phyloP scores from a whole-genome alignment of 2,329 filamentous ascomycete genomes.

The Exophiala calicioides region DNA sequence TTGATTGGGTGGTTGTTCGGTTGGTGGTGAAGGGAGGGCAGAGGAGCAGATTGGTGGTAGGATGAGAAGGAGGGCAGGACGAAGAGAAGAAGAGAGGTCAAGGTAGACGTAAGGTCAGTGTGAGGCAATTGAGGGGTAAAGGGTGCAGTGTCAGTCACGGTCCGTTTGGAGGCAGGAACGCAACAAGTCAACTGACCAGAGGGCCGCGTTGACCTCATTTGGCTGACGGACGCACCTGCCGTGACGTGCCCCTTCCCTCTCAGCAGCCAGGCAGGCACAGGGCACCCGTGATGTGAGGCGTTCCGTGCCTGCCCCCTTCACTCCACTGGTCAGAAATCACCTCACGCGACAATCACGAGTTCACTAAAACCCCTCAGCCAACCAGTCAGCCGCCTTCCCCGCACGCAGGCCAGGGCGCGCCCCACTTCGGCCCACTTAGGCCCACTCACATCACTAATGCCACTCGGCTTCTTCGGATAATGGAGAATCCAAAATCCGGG shows the following conservation, averaged over 20 bases:
- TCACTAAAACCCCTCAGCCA: too few species aligned
- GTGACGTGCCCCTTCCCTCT: too few species aligned
- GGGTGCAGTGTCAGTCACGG: neutral
- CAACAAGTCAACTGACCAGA: too few species aligned
- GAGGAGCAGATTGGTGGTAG: neutral
- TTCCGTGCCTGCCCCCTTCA: too few species aligned
- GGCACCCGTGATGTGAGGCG: too few species aligned
- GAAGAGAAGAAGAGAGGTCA: constrained; percentile 16
- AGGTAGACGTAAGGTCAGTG: neutral
- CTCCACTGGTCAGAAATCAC: too few species aligned
- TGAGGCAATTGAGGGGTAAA: constrained; percentile 26
- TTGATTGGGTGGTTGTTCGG: constrained; percentile 9
- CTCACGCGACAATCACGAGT: too few species aligned
- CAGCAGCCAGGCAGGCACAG: constrained; percentile 5
- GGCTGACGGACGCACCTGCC: too few species aligned
- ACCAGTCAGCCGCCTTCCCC: too few species aligned
- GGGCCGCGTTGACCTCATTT: neutral
- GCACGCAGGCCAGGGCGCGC: too few species aligned
- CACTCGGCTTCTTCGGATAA: neutral
- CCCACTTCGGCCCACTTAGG: too few species aligned
- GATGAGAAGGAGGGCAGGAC: constrained; percentile 7
- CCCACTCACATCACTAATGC: neutral
- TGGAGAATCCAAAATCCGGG: constrained; percentile 28
- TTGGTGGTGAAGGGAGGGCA: constrained; percentile 1
- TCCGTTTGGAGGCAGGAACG: neutral